Conservation (phyloP, 2,329 filamentous ascomycete species). For the Nectriaceae sp. region DNA sequence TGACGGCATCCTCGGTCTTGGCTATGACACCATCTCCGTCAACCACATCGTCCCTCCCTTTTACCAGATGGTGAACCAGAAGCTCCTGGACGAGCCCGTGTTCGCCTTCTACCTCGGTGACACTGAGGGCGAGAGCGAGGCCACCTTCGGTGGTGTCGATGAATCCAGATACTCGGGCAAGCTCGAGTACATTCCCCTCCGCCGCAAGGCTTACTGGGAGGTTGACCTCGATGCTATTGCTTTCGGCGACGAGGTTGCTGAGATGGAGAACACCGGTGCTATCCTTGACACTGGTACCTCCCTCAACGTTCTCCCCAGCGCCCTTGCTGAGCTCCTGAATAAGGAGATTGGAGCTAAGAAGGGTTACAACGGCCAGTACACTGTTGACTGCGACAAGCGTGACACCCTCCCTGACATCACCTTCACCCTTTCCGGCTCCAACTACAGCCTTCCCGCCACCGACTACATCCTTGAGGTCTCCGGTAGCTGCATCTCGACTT, state of each 20-base stretch:
- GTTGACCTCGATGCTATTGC: conserved; percentile 92
- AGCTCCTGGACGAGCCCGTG: conserved; percentile 84
- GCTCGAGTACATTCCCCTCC: conserved; percentile 88
- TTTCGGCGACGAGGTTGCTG: conserved; percentile 81
- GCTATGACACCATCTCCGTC: conserved; percentile 95
- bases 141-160: conserved; percentile 86
- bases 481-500: conserved; percentile 94
- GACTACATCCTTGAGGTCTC: conserved; percentile 97
- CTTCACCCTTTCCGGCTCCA: conserved; percentile 86
- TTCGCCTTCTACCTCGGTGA: conserved; percentile 96
- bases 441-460: conserved; percentile 85
- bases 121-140: conserved; percentile 75
- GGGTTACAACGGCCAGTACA: conserved; percentile 95
- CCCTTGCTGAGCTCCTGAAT: conserved; percentile 94
- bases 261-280: conserved; percentile 91
- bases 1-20: conserved; percentile 93
- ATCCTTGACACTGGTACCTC: conserved; percentile 99
- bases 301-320: conserved; percentile 88
- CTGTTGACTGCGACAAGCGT: conserved; percentile 84
- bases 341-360: conserved; percentile 98
- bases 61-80: conserved; percentile 93
- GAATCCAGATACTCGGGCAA: conserved; percentile 80
- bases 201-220: conserved; percentile 99
- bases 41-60: conserved; percentile 94
- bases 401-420: conserved; percentile 84